Conservation (phyloP, 148 eudicot genomes). For the Chenopodium quinoa region DNA sequence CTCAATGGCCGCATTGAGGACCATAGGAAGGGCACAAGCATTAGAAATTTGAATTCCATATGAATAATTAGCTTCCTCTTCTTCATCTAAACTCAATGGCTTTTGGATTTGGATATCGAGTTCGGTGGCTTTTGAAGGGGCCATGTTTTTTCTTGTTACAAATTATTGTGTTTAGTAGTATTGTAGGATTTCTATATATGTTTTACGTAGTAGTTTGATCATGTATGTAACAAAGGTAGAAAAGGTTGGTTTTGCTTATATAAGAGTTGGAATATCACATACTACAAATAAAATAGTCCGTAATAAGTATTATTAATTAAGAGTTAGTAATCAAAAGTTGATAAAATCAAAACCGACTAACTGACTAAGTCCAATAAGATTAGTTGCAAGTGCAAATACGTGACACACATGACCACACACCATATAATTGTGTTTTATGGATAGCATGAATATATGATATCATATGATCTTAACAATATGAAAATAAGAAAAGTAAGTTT, state of each 20-base stretch:
- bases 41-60: slow-evolving; percentile 13
- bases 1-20: slow-evolving; percentile 14
- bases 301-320: background rate
- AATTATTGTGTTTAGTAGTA: background rate
- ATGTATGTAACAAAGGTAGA: too few relatives aligned
- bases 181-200: background rate
- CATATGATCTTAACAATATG: too few relatives aligned
- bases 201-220: background rate
- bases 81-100: background rate
- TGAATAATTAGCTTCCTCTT: slow-evolving; percentile 16
- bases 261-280: background rate
- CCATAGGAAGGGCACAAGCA: slow-evolving; percentile 19
- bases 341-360: background rate
- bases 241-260: background rate
- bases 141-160: background rate
- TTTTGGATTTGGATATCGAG: background rate
- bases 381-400: too few relatives aligned
- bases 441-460: too few relatives aligned
- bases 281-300: too few relatives aligned
- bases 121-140: background rate
- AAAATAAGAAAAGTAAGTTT: background rate
- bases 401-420: too few relatives aligned
- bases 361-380: too few relatives aligned
- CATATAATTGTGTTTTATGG: too few relatives aligned
- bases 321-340: background rate